phyloP scores from a whole-genome alignment of 2,329 filamentous ascomycete genomes.

The Pseudogymnoascus sp. region DNA sequence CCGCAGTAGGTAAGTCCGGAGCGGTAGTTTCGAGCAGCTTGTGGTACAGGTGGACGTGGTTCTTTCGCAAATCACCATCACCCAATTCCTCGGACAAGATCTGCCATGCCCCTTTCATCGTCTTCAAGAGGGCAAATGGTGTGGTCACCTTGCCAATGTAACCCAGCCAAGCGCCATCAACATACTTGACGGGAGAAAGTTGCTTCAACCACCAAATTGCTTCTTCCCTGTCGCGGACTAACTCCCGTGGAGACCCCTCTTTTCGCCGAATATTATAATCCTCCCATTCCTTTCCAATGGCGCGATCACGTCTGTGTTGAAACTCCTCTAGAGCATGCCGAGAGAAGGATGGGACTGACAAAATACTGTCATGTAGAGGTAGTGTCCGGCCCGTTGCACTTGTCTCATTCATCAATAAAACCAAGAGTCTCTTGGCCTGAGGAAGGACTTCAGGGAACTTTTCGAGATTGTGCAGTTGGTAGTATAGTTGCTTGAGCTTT shows the following conservation, averaged over 20 bases:
- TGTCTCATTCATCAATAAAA: constrained; percentile 32
- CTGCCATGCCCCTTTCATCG: constrained; percentile 42
- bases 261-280: constrained; percentile 19
- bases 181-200: constrained; percentile 38
- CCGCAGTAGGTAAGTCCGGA: constrained; percentile 18
- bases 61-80: constrained; percentile 40
- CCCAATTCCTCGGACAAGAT: constrained; percentile 45
- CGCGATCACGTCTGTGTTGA: constrained; percentile 27
- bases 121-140: constrained; percentile 33
- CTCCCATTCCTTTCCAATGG: constrained; percentile 32
- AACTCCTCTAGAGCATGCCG: constrained; percentile 27
- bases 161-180: constrained; percentile 45
- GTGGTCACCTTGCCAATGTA: constrained; percentile 39
- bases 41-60: constrained; percentile 36
- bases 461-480: constrained; percentile 37
- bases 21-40: constrained; percentile 27
- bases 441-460: constrained; percentile 30
- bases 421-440: constrained; percentile 29
- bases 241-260: constrained; percentile 30
- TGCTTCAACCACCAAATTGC: constrained; percentile 36
- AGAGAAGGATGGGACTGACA: constrained; percentile 29
- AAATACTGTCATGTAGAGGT: constrained; percentile 25
- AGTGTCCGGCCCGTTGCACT: constrained; percentile 21
- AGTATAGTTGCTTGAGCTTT: constrained; percentile 32
- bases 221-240: constrained; percentile 31